Base-by-base conservation (phyloP, 306 rosid genomes). In the Aeschynomene evenia region DNA sequence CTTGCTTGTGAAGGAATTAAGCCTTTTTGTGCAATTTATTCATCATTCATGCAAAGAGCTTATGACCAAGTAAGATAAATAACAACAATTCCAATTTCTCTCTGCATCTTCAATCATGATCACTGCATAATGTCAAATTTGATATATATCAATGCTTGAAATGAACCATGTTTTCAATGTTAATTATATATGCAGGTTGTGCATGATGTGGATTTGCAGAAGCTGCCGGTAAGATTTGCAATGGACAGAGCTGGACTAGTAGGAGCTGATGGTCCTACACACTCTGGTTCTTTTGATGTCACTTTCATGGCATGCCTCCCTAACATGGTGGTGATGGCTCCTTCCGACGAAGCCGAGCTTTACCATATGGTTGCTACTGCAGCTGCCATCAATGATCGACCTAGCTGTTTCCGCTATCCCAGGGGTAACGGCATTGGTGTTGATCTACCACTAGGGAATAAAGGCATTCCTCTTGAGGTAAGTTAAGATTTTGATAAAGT, bases 241-340 rank as follows among this genome's bases (percentile, higher is more conserved):
- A 81, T 93, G 85, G 97, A 93, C 52, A 76, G 93, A 81, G 97
- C 97, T 26, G 94, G 98, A 26, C 83, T 93, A 6, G 97, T 88
- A 24, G 97, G 98, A 55, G 96, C 89, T 7, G 98, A 93, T 79
- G 98, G 98, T 55, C 86, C 97, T 0, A 93, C 98, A 22, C 98
- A 88, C 22, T 85, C 77, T 14, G 97, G 97, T 58, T 67, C 97
- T 53, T 93, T 93, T 74, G 98, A 93, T 83, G 94, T 93, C 37
- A 88, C 97, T 10, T 90, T 70, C 28, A 93, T 93, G 98, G 97
- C 96, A 70, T 93, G 98, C 72, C 94, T 93, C 22, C 97, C 98
- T 34, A 93, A 90, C 85, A 90, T 93, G 98, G 94, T 93, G 77
- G 96, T 93, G 66, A 93, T 93, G 97, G 97, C 98, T 76, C 94